A percentile compares a stretch with the other conserved stretches of the same genome.
Evolutionary conservation across 495 filamentous ascomycete genomes (phyloP).

Genomic region (Pseudevernia furfuracea): DNA sequence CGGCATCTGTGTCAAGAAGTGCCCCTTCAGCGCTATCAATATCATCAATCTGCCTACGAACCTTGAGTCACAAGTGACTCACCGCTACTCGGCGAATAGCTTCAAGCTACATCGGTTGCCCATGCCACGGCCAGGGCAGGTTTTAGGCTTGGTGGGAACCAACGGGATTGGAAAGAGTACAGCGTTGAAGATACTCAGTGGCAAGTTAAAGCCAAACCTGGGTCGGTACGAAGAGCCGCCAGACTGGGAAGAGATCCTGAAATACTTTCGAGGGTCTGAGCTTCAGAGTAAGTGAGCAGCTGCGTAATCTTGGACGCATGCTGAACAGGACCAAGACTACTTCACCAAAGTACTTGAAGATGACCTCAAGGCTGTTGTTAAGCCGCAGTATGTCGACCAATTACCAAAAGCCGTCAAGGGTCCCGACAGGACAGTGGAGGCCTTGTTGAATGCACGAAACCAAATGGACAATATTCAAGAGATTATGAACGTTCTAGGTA

Average conservation of each 20-base stretch:
- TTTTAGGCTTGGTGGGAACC: constrained; percentile 93
- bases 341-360: constrained; percentile 98
- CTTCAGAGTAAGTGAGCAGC: constrained; percentile 65
- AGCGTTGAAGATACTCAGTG: constrained; percentile 92
- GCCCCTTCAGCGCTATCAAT: constrained; percentile 96
- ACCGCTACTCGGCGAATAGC: constrained; percentile 97
- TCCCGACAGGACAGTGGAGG: constrained; percentile 64
- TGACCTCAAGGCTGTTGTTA: constrained; percentile 90
- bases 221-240: constrained; percentile 92
- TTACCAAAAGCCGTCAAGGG: constrained; percentile 85
- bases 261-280: constrained; percentile 95
- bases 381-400: constrained; percentile 98
- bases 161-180: constrained; percentile 99
- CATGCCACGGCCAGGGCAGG: constrained; percentile 89
- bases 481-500: constrained; percentile 75
- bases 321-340: constrained; percentile 57
- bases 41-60: constrained; percentile 99
- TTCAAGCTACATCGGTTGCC: constrained; percentile 98
- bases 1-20: constrained; percentile 98
- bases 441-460: constrained; percentile 62
- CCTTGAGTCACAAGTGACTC: constrained; percentile 92
- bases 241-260: constrained; percentile 98
- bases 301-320: not conserved
- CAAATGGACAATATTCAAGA: constrained; percentile 76
- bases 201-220: constrained; percentile 96